Percentiles rank a stretch among this genome's conserved stretches.
Evolutionary conservation across 805 yeast genomes (phyloP).

Genomic region (Yueomyces sinensis): DNA sequence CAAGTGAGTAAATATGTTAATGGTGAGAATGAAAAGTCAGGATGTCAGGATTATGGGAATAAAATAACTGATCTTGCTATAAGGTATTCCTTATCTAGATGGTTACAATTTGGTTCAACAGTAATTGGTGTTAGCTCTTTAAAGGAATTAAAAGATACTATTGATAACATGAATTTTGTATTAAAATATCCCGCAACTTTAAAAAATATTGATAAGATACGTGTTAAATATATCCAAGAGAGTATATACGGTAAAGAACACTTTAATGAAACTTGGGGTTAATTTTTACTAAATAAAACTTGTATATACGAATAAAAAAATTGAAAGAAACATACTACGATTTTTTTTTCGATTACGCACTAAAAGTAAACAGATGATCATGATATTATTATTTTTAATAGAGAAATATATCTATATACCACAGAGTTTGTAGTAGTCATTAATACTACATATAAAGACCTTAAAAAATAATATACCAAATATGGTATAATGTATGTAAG

Average conservation of each 20-base stretch:
- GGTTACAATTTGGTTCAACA: constrained; percentile 45
- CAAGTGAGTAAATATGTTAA: not conserved
- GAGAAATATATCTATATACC: too few relatives aligned
- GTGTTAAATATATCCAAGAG: constrained; percentile 31
- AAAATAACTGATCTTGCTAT: constrained; percentile 77
- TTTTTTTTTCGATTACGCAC: too few relatives aligned
- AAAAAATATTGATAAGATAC: constrained; percentile 29
- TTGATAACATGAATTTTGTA: constrained; percentile 36
- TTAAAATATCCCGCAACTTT: constrained; percentile 19
- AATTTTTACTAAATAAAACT: constrained; percentile 9
- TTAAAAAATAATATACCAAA: too few relatives aligned
- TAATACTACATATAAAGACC: too few relatives aligned
- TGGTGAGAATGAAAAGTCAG: constrained; percentile 19
- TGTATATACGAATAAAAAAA: too few relatives aligned
- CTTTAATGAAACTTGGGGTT: constrained; percentile 53
- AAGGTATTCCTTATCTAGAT: constrained; percentile 53
- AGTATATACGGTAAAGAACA: constrained; percentile 35
- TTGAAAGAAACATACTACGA: too few relatives aligned
- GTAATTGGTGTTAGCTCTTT: constrained; percentile 67
- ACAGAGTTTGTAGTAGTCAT: too few relatives aligned
- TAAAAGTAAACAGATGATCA: too few relatives aligned
- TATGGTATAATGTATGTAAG: too few relatives aligned
- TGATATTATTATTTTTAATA: too few relatives aligned
- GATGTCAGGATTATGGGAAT: too few relatives aligned
- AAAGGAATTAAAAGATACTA: constrained; percentile 51